These are phyloP conservation scores for Lumnitzera racemosa DNA, from an alignment of 345 rosid genomes.

Conservation along the genomic window DNA sequence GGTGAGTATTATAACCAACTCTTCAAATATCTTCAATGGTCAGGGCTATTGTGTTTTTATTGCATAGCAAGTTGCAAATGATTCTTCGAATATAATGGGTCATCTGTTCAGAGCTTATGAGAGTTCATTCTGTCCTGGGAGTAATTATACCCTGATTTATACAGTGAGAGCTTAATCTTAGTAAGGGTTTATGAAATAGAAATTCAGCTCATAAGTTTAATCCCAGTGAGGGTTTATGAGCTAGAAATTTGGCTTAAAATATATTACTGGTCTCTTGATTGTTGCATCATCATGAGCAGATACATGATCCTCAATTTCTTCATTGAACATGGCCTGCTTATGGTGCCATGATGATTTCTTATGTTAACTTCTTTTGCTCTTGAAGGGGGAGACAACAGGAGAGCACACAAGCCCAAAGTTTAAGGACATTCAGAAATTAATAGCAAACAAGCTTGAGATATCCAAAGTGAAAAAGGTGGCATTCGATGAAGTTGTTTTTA, in stretches of 20 bases:
- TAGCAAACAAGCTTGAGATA: constrained; percentile 57
- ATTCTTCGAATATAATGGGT: too few relatives aligned
- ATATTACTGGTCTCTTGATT: too few relatives aligned
- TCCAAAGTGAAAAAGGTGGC: constrained; percentile 37
- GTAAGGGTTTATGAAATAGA: too few relatives aligned
- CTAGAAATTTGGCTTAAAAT: too few relatives aligned
- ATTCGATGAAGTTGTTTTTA: constrained; percentile 21
- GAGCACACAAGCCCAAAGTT: constrained; percentile 46
- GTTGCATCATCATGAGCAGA: too few relatives aligned
- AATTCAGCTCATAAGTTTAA: too few relatives aligned
- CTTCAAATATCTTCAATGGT: not conserved
- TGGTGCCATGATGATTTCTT: not conserved
- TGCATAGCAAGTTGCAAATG: too few relatives aligned
- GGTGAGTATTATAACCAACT: constrained; percentile 21
- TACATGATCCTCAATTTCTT: not conserved
- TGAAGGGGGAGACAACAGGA: constrained; percentile 31
- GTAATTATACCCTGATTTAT: too few relatives aligned
- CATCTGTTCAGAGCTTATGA: too few relatives aligned
- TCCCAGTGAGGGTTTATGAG: too few relatives aligned
- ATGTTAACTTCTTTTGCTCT: constrained; percentile 6
- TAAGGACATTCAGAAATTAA: constrained; percentile 66
- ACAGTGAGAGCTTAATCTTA: too few relatives aligned
- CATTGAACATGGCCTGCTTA: not conserved
- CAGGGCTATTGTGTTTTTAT: not conserved
- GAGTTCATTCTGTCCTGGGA: too few relatives aligned